phyloP scores from a whole-genome alignment of 2,329 filamentous ascomycete genomes.

The Biscogniauxia mediterranea region DNA sequence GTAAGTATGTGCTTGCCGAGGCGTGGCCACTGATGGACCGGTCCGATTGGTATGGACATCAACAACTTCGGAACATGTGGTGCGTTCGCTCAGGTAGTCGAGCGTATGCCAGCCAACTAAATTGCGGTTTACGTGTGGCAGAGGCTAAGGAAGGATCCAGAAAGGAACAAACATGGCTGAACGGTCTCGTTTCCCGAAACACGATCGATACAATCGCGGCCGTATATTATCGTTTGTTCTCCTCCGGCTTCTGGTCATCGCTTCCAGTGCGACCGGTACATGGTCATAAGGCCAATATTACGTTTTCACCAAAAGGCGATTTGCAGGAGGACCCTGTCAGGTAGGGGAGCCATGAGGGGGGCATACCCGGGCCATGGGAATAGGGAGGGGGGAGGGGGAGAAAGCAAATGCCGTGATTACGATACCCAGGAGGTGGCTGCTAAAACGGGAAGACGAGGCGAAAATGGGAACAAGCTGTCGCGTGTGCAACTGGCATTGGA shows the following conservation, averaged over 20 bases:
- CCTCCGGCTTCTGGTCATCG: background rate
- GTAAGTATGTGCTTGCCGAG: constrained; percentile 13
- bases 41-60: constrained; percentile 18
- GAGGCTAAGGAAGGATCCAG: constrained; percentile 10
- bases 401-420: background rate
- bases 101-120: constrained; percentile 20
- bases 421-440: constrained; percentile 1
- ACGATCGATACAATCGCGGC: constrained; percentile 19
- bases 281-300: constrained; percentile 2
- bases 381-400: no score
- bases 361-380: background rate
- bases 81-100: background rate
- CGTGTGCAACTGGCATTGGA: constrained; percentile 8
- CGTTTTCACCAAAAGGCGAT: constrained; percentile 13
- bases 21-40: constrained; percentile 16
- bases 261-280: constrained; percentile 7
- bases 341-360: background rate
- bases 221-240: constrained; percentile 17
- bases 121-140: constrained; percentile 19
- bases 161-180: constrained; percentile 15
- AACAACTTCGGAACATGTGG: constrained; percentile 1
- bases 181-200: constrained; percentile 24
- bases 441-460: constrained; percentile 4
- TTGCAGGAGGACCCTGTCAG: constrained; percentile 4
- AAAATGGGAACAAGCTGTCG: constrained; percentile 11